phyloP scores from a whole-genome alignment of 73 alveolate species.

The Paramecium sonneborni region DNA sequence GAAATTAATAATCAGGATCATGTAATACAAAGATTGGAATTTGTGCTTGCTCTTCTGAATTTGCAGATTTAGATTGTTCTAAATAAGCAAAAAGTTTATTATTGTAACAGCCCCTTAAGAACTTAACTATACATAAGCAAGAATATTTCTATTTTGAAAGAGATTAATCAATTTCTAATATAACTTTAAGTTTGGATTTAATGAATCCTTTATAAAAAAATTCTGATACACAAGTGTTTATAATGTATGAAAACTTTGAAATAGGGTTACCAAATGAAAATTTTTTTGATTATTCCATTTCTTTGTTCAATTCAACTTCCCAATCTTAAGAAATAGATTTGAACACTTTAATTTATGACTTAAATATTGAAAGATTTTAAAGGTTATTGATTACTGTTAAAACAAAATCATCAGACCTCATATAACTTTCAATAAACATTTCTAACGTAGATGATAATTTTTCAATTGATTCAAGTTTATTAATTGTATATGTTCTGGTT shows the following conservation, averaged over 20 bases:
- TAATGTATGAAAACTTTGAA: constrained; percentile 23
- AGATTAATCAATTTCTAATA: not conserved
- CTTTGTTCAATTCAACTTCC: not conserved
- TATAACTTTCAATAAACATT: not conserved
- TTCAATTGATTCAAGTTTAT: not conserved
- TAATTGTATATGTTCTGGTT: not conserved
- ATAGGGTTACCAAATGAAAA: not conserved
- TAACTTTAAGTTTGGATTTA: not conserved
- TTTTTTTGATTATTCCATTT: not conserved
- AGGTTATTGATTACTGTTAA: not conserved
- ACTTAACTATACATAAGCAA: not conserved
- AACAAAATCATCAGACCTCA: not conserved
- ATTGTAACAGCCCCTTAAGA: not conserved
- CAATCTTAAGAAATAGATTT: not conserved
- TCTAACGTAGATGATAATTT: not conserved
- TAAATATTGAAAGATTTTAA: not conserved
- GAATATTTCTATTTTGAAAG: not conserved
- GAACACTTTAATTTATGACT: not conserved
- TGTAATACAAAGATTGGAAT: not conserved
- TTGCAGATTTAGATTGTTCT: constrained; percentile 14
- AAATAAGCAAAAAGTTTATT: not conserved
- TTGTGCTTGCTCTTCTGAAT: not conserved
- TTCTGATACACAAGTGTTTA: not conserved
- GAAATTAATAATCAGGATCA: not conserved
- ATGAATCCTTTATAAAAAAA: not conserved